Evolutionary conservation across 805 yeast species (phyloP).

Genomic region (Barnettozyma wickerhamii): DNA sequence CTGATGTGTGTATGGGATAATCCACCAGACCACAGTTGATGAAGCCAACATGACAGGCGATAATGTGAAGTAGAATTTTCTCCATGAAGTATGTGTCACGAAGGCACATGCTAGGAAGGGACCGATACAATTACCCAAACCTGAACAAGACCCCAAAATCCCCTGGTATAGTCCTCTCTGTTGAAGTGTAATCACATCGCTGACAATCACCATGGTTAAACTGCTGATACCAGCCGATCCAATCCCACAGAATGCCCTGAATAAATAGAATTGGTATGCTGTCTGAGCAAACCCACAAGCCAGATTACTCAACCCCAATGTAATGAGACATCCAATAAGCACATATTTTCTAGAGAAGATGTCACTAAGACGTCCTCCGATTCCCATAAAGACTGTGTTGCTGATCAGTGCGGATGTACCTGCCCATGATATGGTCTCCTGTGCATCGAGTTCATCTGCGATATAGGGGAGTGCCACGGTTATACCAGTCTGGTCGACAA

Average conservation of each 20-base stretch:
- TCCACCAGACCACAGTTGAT: slow-evolving; percentile 39
- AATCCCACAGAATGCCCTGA: slow-evolving; percentile 54
- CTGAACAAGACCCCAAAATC: slow-evolving; percentile 44
- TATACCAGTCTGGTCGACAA: not conserved
- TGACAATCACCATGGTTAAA: slow-evolving; percentile 44
- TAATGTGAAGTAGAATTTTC: slow-evolving; percentile 41
- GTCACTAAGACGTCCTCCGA: slow-evolving; percentile 53
- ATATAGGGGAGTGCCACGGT: slow-evolving; percentile 31
- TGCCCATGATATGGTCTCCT: slow-evolving; percentile 53
- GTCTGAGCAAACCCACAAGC: slow-evolving; percentile 49
- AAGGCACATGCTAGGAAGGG: slow-evolving; percentile 54
- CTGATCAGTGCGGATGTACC: slow-evolving; percentile 53
- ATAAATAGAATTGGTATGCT: slow-evolving; percentile 45
- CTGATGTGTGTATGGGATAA: slow-evolving; percentile 34
- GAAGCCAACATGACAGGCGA: slow-evolving; percentile 27
- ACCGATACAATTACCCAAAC: slow-evolving; percentile 49
- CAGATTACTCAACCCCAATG: slow-evolving; percentile 41
- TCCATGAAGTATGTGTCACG: slow-evolving; percentile 40
- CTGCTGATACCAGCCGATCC: slow-evolving; percentile 53
- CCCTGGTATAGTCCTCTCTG: slow-evolving; percentile 55
- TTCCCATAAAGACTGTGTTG: slow-evolving; percentile 47
- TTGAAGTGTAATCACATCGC: slow-evolving; percentile 47
- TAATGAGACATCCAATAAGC: slow-evolving; percentile 35
- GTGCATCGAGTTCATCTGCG: slow-evolving; percentile 43
- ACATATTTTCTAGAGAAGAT: slow-evolving; percentile 51